A percentile compares a stretch with the other conserved stretches of the same genome.
Conservation (phyloP, 805 yeast species). For the Schwanniomyces yamadae region DNA sequence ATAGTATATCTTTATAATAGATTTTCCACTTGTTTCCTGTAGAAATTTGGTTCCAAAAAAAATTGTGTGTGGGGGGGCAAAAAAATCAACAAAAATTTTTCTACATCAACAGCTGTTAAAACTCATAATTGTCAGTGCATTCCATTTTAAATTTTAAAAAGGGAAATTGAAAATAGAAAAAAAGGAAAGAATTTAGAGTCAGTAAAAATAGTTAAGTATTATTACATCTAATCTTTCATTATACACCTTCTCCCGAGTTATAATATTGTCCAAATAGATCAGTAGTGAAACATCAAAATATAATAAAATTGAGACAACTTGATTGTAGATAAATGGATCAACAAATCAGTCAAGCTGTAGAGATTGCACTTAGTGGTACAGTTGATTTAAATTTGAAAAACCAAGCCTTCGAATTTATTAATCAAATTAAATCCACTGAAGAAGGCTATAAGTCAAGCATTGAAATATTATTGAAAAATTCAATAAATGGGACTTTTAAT, state of each 20-base stretch:
- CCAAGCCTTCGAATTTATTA: conserved; percentile 52
- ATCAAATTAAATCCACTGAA: conserved; percentile 50
- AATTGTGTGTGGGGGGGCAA: conserved; percentile 1
- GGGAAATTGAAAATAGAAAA: not conserved
- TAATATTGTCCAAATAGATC: too few species aligned
- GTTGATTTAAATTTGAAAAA: conserved; percentile 60
- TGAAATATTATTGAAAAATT: conserved; percentile 39
- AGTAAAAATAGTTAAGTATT: too few species aligned
- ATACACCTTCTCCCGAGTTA: not conserved
- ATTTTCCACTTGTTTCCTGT: too few species aligned
- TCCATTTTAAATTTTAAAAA: too few species aligned
- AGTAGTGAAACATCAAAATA: too few species aligned
- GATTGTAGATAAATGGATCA: conserved; percentile 29
- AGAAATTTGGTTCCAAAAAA: not conserved
- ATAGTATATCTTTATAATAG: not conserved
- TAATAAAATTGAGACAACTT: conserved; percentile 2
- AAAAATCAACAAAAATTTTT: conserved; percentile 3
- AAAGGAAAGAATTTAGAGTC: too few species aligned
- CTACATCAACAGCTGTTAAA: conserved; percentile 3
- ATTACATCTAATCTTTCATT: not conserved
- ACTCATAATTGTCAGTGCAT: too few species aligned
- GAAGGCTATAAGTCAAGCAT: conserved; percentile 58
- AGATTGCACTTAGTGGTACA: conserved; percentile 71
- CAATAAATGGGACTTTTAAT: conserved; percentile 26
- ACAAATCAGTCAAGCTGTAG: conserved; percentile 87